A percentile compares a stretch with the other conserved stretches of the same genome.
These are phyloP conservation scores for Globisporangium irregulare DNA, from an alignment of 352 stramenopile species.

Conservation along the genomic window DNA sequence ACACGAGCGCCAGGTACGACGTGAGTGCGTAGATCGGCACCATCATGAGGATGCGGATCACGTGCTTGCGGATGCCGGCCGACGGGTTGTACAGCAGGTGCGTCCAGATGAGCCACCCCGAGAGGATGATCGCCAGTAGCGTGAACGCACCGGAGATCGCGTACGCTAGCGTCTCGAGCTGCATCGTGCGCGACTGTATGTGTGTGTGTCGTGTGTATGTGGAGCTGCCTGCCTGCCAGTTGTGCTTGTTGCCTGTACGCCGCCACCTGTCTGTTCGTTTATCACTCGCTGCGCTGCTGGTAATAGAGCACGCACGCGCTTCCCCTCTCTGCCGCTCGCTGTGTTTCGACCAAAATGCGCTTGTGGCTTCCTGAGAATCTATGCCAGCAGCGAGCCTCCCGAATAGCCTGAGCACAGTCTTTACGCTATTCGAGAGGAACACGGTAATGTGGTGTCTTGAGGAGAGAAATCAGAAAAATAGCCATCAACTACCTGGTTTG, in stretches of 20 bases:
- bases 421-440: neutral
- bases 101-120: slow-evolving; percentile 87
- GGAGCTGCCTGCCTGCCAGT: neutral
- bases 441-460: neutral
- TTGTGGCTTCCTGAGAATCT: neutral
- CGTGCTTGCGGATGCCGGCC: slow-evolving; percentile 83
- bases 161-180: slow-evolving; percentile 86
- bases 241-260: neutral
- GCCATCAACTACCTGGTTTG: neutral
- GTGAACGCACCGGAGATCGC: slow-evolving; percentile 87
- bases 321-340: neutral
- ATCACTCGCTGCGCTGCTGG: neutral
- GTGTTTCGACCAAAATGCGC: neutral
- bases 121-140: slow-evolving; percentile 78
- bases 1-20: slow-evolving; percentile 88
- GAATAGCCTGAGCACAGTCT: neutral
- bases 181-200: slow-evolving; percentile 34
- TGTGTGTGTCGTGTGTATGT: neutral
- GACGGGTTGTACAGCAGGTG: slow-evolving; percentile 85
- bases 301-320: neutral
- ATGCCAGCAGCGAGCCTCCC: neutral
- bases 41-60: slow-evolving; percentile 94
- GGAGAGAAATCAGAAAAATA: neutral
- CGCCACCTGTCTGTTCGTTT: neutral
- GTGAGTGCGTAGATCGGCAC: slow-evolving; percentile 92